phyloP scores from a whole-genome alignment of 2,329 filamentous ascomycete genomes.

The Aspergillus sp. region DNA sequence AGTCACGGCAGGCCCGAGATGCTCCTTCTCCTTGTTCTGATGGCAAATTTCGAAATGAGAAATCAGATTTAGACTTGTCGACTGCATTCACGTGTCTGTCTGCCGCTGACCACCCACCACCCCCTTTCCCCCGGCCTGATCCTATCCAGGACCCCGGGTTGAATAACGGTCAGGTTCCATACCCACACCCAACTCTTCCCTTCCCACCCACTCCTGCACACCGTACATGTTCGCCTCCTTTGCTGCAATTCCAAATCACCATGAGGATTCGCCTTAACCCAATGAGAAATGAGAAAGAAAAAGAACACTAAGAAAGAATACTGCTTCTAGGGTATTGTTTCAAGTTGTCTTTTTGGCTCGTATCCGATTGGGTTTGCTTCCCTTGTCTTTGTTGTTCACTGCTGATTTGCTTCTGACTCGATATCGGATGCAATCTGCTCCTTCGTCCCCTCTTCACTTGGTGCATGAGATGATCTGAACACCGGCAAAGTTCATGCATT shows the following conservation, averaged over 20 bases:
- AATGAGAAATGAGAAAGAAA: too few relatives aligned
- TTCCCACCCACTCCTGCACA: not conserved
- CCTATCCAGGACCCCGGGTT: slow-evolving; percentile 7
- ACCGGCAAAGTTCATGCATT: slow-evolving; percentile 10
- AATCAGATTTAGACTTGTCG: slow-evolving; percentile 2
- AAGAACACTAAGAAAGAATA: too few relatives aligned
- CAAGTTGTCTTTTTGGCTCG: not conserved
- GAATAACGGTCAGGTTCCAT: slow-evolving; percentile 1
- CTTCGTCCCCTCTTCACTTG: not conserved
- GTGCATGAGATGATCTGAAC: slow-evolving; percentile 12
- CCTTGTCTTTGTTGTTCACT: slow-evolving; percentile 12
- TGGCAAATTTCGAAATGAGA: slow-evolving; percentile 1
- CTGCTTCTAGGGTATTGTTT: slow-evolving; percentile 3
- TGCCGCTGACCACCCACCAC: not conserved
- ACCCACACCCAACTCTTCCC: not conserved
- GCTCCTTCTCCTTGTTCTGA: not conserved
- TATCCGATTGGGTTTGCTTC: slow-evolving; percentile 11
- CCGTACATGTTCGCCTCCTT: slow-evolving; percentile 1
- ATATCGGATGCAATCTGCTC: not conserved
- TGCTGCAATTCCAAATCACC: not conserved
- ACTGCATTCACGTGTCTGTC: slow-evolving; percentile 3
- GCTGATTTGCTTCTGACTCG: slow-evolving; percentile 4
- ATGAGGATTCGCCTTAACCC: not conserved
- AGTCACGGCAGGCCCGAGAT: not conserved
- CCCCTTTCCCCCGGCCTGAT: not conserved